Base-by-base conservation (phyloP, 2,329 filamentous ascomycete genomes). In the Pestalotiopsis sp. region DNA sequence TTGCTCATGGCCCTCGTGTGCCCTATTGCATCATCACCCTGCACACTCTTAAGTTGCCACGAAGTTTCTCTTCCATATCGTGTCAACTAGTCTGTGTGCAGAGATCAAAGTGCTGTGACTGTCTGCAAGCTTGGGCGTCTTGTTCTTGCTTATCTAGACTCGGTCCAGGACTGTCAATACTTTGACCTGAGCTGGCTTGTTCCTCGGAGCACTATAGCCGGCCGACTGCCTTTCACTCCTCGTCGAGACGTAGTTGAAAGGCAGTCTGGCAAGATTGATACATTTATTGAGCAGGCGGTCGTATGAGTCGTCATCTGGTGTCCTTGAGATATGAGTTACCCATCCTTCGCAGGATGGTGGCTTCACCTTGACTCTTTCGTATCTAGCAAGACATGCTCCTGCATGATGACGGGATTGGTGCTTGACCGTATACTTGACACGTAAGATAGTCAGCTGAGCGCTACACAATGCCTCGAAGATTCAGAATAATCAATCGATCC, bases 11-110 rank as follows among this genome's bases (percentile, higher is more conserved):
- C 64, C 24, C 13, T 52, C 67, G 68, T 72, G 73, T 48, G 24
- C 64, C 14, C 20, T 66, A 52, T 67, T 10, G 40, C 58, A 61
- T 64, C 4, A 9, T 26, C 20, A 57, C 66, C 71, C 79, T 92
- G 94, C 94, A 95, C 92, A 91, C 92, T 92, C 91, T 97, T 97
- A 92, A 97, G 94, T 96, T 97, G 93, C 88, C 93, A 94, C 88
- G 87, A 89, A 83, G 82, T 79, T 85, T 84, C 85, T 88, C 83
- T 83, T 86, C 92, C 88, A 88, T 95, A 90, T 89, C 88, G 89
- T 94, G 93, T 90, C 91, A 90, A 96, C 94, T 90, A 96, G 94
- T 97, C 94, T 92, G 89, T 90, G 92, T 97, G 94, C 94, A 93
- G 85, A 97, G 86, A 97, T 87, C 68, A 81, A 88, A 74, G 75